Conservation (phyloP, 495 filamentous ascomycete genomes). For the Cryomyces minteri region DNA sequence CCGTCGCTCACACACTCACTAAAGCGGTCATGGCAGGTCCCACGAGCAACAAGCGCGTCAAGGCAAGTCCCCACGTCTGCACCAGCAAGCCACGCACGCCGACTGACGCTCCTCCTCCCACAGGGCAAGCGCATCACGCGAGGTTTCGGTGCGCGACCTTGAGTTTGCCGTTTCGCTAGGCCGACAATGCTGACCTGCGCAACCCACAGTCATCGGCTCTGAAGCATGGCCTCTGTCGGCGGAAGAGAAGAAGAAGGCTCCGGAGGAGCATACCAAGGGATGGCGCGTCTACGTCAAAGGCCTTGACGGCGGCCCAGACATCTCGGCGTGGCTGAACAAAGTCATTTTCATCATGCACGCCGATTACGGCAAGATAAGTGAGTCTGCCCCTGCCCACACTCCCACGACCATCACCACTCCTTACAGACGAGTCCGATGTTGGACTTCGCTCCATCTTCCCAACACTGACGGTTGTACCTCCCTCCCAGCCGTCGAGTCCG, state of each 20-base stretch:
- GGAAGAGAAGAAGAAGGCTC: slow-evolving; percentile 2
- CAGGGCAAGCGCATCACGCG: no score
- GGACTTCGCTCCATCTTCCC: no score
- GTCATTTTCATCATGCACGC: slow-evolving; percentile 97
- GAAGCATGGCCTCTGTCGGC: slow-evolving; percentile 1
- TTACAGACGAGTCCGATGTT: background rate
- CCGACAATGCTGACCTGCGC: background rate
- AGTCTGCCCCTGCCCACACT: slow-evolving; percentile 39
- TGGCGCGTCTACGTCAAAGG: slow-evolving; percentile 89
- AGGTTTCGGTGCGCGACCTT: no score
- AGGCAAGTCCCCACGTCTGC: no score
- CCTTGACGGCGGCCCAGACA: slow-evolving; percentile 58
- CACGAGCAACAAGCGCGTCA: no score
- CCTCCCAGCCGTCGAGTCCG: slow-evolving; percentile 32
- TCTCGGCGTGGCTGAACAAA: slow-evolving; percentile 90
- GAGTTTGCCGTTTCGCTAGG: no score
- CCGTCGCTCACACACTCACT: no score
- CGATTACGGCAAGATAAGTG: slow-evolving; percentile 56
- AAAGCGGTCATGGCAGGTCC: no score
- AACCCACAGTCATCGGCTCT: slow-evolving; percentile 1
- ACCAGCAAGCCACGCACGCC: no score
- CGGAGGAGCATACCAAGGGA: slow-evolving; percentile 75
- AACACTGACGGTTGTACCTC: background rate
- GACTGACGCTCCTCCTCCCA: no score
- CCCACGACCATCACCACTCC: slow-evolving; percentile 2